Base-by-base conservation (phyloP, 495 filamentous ascomycete species). In the Terfezia claveryi region DNA sequence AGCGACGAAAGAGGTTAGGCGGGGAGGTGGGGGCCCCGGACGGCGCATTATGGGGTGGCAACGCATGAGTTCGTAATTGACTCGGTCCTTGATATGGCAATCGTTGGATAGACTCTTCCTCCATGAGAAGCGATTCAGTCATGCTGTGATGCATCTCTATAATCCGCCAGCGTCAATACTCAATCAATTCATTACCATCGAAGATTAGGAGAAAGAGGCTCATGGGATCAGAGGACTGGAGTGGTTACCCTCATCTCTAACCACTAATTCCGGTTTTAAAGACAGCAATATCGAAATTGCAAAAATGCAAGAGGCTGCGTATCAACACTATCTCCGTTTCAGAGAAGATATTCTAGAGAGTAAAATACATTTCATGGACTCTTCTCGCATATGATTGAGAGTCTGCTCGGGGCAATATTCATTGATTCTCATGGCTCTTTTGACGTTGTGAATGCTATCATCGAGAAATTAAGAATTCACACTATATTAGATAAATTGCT, bases 31-130 rank as follows among this genome's bases (percentile, higher is more conserved):
- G 50, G 23, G 38, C n/a, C n/a, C n/a, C n/a, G 38, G 27, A 32
- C 27, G 27, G 27, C 1, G 27, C 27, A 32, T 32, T 32, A 0
- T 32, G 27, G 27, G 27, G 27, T 32, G 27, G 27, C 82, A 96
- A 59, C 80, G 88, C 0, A 74, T 95, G 91, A 98, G 64, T 96
- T 87, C 66, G 72, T 95, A 0, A 91, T 91, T 8, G 91, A 98
- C 62, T 75, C 87, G 0, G 69, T 94, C 10, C 76, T 98, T 0
- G 91, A 98, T 64, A 78, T 76, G 64, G 65, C 94, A 52, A 71
- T 96, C 50, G 74, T 82, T n/a, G 9, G 69, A 67, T 2, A 66
- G 65, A 0, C 68, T 86, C 9, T 77, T 70, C 57, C 61, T 68
- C 0, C 67, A 70, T 38, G n/a, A 50, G 10, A 41, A 56, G 8